Base-by-base conservation (phyloP, 2,329 filamentous ascomycete species). In the Penicillium polonicum region DNA sequence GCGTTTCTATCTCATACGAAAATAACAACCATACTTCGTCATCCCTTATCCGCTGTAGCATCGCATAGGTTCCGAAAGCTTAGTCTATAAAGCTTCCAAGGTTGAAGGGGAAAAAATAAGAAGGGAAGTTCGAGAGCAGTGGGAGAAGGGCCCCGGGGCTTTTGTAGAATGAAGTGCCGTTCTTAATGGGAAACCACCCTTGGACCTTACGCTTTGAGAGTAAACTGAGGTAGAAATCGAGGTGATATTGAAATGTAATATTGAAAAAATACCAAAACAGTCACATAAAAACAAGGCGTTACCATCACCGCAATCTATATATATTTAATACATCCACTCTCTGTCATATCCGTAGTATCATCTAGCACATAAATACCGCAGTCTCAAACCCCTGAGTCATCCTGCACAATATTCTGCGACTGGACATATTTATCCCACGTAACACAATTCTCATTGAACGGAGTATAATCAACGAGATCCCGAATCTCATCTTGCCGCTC, bases 401-500 rank as follows among this genome's bases (percentile, higher is more conserved):
- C 31, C 8, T 46, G 41, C 1, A 46, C 17, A 29, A 52, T 45
- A 27, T 36, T 44, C 10, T 45, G 9, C n/a, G 4, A 6, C 17
- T 12, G 17, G n/a, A 36, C 17, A 29, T 52, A 52, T 27, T 7
- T 17, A 29, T 27, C 21, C 50, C 50, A 52, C 2, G 41, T 23
- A 36, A 23, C 41, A 46, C 41, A 52, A 21, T 44, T 52, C 21
- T 31, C 10, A 10, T 36, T 27, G 2, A 52, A 36, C 23, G 31
- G 21, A 19, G 15, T 13, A 35, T 52, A 29, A 38, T 45, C 41
- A 38, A 52, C 38, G n/a, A 52, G 38, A n/a, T 33, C 38, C 27
- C 13, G 36, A 44, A 44, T 52, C 31, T 56, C 59, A 7, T 58
- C 52, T 27, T 52, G 52, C 19, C 62, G 59, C 45, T 69, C 67